Evolutionary conservation across 805 yeast species (phyloP).

Genomic region (Hanseniaspora singularis): DNA sequence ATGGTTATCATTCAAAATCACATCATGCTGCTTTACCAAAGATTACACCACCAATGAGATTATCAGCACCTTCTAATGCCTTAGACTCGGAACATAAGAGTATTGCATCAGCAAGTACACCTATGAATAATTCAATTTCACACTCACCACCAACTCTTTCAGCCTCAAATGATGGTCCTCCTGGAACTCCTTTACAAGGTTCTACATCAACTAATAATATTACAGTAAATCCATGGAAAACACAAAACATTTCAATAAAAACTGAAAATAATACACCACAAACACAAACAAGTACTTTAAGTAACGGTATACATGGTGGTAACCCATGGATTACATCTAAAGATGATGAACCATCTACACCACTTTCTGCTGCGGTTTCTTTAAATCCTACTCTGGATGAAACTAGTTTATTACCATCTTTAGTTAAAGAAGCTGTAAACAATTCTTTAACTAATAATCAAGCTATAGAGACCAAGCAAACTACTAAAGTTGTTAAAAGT

Average conservation of each 20-base stretch:
- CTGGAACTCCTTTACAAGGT: not conserved
- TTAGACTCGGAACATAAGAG: constrained; percentile 27
- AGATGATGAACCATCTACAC: constrained; percentile 27
- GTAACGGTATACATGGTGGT: constrained; percentile 6
- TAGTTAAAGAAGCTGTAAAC: constrained; percentile 1
- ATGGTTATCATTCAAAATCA: constrained; percentile 15
- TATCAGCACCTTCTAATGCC: constrained; percentile 32
- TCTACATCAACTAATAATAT: not conserved
- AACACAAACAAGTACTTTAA: not conserved
- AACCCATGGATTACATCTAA: constrained; percentile 10
- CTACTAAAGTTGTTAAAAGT: not conserved
- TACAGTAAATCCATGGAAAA: not conserved
- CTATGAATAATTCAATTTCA: not conserved
- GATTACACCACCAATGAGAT: constrained; percentile 18
- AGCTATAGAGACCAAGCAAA: not conserved
- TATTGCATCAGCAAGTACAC: constrained; percentile 4
- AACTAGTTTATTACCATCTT: not conserved
- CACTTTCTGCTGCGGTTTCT: constrained; percentile 20
- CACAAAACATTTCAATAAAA: no score
- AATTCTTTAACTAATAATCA: constrained; percentile 16
- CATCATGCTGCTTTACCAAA: constrained; percentile 45
- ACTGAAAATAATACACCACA: constrained; percentile 4
- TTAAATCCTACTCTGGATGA: constrained; percentile 4
- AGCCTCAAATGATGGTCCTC: not conserved
- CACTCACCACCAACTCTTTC: constrained; percentile 3